phyloP scores from a whole-genome alignment of 2,329 filamentous ascomycete genomes.

The Calonectria naviculata region DNA sequence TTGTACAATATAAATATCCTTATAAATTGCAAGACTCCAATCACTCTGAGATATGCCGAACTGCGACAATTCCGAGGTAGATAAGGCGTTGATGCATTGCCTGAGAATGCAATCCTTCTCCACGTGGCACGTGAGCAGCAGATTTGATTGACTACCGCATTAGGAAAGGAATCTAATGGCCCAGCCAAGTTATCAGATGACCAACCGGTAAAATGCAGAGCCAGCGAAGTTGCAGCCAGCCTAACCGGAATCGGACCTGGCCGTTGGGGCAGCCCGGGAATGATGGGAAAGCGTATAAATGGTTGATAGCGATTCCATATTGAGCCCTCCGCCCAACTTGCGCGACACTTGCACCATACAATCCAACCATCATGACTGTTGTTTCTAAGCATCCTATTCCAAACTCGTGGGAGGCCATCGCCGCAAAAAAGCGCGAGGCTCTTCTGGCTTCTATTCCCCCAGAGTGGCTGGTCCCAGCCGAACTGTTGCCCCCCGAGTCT shows the following conservation, averaged over 20 bases:
- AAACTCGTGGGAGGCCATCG: conserved; percentile 29
- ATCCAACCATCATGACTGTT: neutral
- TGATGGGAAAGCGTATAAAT: neutral
- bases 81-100: neutral
- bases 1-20: too few species aligned
- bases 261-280: neutral
- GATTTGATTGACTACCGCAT: neutral
- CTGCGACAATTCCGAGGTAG: neutral
- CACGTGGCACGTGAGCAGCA: neutral
- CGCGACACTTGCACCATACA: neutral
- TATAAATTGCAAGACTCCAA: too few species aligned
- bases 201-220: neutral
- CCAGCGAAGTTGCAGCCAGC: neutral
- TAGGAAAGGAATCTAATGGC: neutral
- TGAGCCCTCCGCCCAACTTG: neutral
- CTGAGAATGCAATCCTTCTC: neutral
- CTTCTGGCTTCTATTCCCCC: conserved; percentile 60
- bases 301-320: neutral
- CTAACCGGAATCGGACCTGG: neutral
- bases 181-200: neutral
- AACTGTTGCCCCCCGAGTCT: conserved; percentile 62
- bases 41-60: too few species aligned
- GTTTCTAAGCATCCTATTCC: conserved; percentile 18
- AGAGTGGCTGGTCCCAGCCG: conserved; percentile 66
- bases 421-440: conserved; percentile 27